Percentiles rank a stretch among this genome's conserved stretches.
These are phyloP conservation scores for Spergularia azorica DNA, from an alignment of 179 eudicot genomes.

Conservation along the genomic window DNA sequence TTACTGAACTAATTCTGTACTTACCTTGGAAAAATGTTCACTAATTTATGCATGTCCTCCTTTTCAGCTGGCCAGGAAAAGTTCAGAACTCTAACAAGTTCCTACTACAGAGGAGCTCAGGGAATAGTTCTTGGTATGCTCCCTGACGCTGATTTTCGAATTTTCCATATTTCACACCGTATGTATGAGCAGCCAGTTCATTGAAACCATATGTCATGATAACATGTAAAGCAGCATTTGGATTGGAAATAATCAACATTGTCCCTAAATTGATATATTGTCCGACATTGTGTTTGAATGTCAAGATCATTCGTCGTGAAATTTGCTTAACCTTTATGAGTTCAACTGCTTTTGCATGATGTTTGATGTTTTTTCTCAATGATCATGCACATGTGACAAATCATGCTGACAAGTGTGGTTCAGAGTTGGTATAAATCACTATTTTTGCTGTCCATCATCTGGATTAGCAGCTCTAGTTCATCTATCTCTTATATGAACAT, in stretches of 20 bases:
- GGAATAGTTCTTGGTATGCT: conserved; percentile 92
- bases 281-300: no score
- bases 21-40: background rate
- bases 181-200: background rate
- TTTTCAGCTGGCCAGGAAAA: conserved; percentile 98
- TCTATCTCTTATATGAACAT: background rate
- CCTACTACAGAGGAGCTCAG: conserved; percentile 93
- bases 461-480: background rate
- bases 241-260: background rate
- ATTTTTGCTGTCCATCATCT: background rate
- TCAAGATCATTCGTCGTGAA: background rate
- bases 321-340: background rate
- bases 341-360: background rate
- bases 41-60: conserved; percentile 18
- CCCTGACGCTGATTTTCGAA: background rate
- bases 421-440: background rate
- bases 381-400: background rate
- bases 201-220: background rate
- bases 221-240: background rate
- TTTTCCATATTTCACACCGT: background rate
- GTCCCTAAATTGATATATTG: no score
- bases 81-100: conserved; percentile 94
- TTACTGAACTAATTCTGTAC: background rate
- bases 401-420: background rate
- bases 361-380: background rate